A percentile compares a stretch with the other conserved stretches of the same genome.
These are phyloP conservation scores for Kazachstania taianensis DNA, from an alignment of 805 yeast genomes.

Conservation along the genomic window DNA sequence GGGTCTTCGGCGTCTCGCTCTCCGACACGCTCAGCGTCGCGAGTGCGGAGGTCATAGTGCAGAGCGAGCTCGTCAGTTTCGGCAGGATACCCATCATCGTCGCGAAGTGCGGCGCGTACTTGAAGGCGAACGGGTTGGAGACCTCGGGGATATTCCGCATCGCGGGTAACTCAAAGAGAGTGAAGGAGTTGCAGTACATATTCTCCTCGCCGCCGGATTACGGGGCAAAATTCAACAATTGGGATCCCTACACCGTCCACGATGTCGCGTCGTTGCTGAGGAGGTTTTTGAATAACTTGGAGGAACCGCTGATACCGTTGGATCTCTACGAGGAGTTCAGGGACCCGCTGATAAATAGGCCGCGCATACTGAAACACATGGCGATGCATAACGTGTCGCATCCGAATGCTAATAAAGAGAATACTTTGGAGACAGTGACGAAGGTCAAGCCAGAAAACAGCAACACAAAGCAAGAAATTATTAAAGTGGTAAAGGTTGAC, in stretches of 20 bases:
- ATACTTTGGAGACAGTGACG: slow-evolving; percentile 8
- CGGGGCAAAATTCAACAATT: slow-evolving; percentile 66
- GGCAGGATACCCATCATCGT: slow-evolving; percentile 88
- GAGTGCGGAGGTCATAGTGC: slow-evolving; percentile 53
- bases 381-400: slow-evolving; percentile 35
- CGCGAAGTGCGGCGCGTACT: slow-evolving; percentile 86
- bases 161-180: slow-evolving; percentile 82
- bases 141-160: slow-evolving; percentile 90
- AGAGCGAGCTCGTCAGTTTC: slow-evolving; percentile 57
- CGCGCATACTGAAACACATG: slow-evolving; percentile 56
- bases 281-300: slow-evolving; percentile 74
- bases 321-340: slow-evolving; percentile 68
- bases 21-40: slow-evolving; percentile 58
- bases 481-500: neutral
- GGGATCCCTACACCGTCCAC: slow-evolving; percentile 94
- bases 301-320: slow-evolving; percentile 86
- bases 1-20: slow-evolving; percentile 74
- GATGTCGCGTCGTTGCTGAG: slow-evolving; percentile 90
- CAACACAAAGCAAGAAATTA: neutral
- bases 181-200: slow-evolving; percentile 71
- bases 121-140: slow-evolving; percentile 66
- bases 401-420: slow-evolving; percentile 28
- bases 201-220: slow-evolving; percentile 85
- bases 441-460: neutral
- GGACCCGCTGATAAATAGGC: slow-evolving; percentile 57